Conservation (phyloP, 2,329 filamentous ascomycete species). For the Anthostomella pinea region DNA sequence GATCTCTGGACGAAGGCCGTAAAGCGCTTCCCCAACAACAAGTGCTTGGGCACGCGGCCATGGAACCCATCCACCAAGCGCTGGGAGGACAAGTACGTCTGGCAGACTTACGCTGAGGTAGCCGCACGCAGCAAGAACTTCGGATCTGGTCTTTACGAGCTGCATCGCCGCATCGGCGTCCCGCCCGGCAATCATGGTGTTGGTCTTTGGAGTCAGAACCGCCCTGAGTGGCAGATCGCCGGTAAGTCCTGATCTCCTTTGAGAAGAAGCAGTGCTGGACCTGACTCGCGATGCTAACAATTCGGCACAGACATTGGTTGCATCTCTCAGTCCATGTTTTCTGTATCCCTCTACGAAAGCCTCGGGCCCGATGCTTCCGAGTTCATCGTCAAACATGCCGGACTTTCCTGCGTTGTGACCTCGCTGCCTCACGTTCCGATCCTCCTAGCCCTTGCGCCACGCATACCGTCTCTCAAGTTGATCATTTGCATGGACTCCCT, state of each 20-base stretch:
- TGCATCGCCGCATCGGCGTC: conserved; percentile 72
- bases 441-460: conserved; percentile 74
- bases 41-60: conserved; percentile 75
- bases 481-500: conserved; percentile 86
- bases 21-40: conserved; percentile 60
- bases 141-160: conserved; percentile 78
- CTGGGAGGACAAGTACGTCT: conserved; percentile 73
- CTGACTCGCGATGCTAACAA: conserved; percentile 11
- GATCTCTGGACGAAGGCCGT: conserved; percentile 74
- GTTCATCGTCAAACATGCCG: conserved; percentile 91
- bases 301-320: conserved; percentile 68
- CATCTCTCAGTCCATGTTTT: conserved; percentile 82
- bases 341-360: conserved; percentile 94
- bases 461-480: conserved; percentile 76
- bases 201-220: conserved; percentile 83
- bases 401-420: conserved; percentile 70
- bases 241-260: conserved; percentile 41
- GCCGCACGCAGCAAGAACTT: conserved; percentile 77
- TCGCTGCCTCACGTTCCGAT: conserved; percentile 78
- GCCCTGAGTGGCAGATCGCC: conserved; percentile 84
- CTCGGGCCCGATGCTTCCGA: conserved; percentile 87
- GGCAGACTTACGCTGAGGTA: conserved; percentile 80
- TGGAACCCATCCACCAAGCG: conserved; percentile 73
- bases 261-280: neutral
- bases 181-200: conserved; percentile 67